Conservation (phyloP, 306 rosid genomes). For the Herpetospermum pedunculosum region DNA sequence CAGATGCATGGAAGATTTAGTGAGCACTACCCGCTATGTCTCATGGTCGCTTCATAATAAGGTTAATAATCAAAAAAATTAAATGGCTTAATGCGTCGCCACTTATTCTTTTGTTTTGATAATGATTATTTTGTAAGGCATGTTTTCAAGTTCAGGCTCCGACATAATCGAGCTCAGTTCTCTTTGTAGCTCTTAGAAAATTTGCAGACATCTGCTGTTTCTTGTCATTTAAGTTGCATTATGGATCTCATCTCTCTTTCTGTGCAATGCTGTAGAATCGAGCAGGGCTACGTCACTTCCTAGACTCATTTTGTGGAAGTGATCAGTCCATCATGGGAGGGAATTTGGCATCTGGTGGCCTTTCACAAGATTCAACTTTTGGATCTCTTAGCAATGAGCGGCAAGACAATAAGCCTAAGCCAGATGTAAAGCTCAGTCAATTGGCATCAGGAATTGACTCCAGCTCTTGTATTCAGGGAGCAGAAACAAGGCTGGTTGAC, state of each 20-base stretch:
- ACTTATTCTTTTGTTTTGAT: neutral
- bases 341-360: slow-evolving; percentile 28
- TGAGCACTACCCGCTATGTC: slow-evolving; percentile 92
- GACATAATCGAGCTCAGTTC: neutral
- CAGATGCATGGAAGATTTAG: slow-evolving; percentile 95
- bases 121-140: neutral
- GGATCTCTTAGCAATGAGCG: slow-evolving; percentile 48
- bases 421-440: slow-evolving; percentile 90
- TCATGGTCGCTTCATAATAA: slow-evolving; percentile 98
- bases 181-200: neutral
- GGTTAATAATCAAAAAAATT: slow-evolving; percentile 35
- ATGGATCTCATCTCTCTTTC: slow-evolving; percentile 9
- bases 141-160: neutral
- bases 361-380: slow-evolving; percentile 35
- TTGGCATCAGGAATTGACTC: slow-evolving; percentile 72
- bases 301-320: slow-evolving; percentile 92
- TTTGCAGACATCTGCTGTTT: neutral
- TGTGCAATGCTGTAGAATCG: slow-evolving; percentile 56
- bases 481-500: slow-evolving; percentile 92
- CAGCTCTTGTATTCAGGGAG: slow-evolving; percentile 40
- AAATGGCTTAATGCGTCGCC: too few relatives aligned
- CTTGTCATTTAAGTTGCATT: neutral
- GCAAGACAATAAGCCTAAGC: slow-evolving; percentile 56
- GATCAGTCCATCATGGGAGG: slow-evolving; percentile 43
- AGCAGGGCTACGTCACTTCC: slow-evolving; percentile 84